Evolutionary conservation across 75 land plant genomes (phyloP).

Genomic region (Adiantum capillusveneris): DNA sequence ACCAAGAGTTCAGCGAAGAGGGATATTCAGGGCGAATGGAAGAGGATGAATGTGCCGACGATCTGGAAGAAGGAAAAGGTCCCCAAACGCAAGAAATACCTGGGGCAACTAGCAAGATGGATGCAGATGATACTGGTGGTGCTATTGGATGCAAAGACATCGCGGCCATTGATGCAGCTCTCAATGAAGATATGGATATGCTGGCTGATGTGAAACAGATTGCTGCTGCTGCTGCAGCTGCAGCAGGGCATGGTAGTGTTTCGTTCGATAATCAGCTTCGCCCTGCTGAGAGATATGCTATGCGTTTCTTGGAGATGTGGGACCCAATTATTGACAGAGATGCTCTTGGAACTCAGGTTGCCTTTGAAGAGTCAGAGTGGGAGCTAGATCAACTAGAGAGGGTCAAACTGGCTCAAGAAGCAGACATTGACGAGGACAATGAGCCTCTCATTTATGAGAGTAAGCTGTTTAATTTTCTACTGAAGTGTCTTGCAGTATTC

Average conservation of each 20-base stretch:
- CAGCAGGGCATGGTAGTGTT: conserved; percentile 59
- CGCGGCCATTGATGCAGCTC: conserved; percentile 10
- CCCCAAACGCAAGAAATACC: conserved; percentile 11
- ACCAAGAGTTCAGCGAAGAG: conserved; percentile 93
- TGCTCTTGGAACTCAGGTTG: conserved; percentile 50
- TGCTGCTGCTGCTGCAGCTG: conserved; percentile 89
- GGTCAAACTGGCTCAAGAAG: conserved; percentile 93
- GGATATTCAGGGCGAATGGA: conserved; percentile 49
- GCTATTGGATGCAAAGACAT: conserved; percentile 13
- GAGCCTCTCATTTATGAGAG: conserved; percentile 97
- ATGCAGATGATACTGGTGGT: conserved; percentile 14
- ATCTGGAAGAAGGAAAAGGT: conserved; percentile 42
- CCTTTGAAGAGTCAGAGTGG: conserved; percentile 89
- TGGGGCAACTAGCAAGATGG: conserved; percentile 27
- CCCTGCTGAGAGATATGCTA: conserved; percentile 95
- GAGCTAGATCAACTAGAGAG: conserved; percentile 91
- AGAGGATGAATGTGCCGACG: conserved; percentile 80
- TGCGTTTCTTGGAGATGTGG: conserved; percentile 88
- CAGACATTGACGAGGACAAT: conserved; percentile 97
- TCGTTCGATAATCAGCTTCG: conserved; percentile 83
- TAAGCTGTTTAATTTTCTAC: conserved; percentile 48
- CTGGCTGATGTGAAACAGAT: conserved; percentile 92
- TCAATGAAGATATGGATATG: conserved; percentile 87
- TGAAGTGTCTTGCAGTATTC: no score
- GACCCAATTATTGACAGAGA: conserved; percentile 84